Percentiles rank a stretch among this genome's conserved stretches.
Conservation (phyloP, 2,329 filamentous ascomycete genomes). For the Pezicula rhizophila region DNA sequence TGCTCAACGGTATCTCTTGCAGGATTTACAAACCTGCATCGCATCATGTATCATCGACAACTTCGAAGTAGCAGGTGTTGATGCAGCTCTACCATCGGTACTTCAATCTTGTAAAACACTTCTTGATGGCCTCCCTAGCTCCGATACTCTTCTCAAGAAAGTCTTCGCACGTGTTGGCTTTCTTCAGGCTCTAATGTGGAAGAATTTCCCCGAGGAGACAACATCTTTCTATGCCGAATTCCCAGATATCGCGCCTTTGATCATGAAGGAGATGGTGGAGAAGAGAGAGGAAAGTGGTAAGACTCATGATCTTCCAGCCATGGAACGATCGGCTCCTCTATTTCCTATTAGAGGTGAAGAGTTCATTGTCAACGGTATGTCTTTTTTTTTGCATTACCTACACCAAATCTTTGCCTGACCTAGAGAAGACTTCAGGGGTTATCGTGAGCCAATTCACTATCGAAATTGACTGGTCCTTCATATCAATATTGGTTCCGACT, state of each 20-base stretch:
- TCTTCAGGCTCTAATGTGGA: conserved; percentile 39
- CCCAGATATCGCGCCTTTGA: conserved; percentile 39
- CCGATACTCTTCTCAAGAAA: conserved; percentile 40
- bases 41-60: conserved; percentile 39
- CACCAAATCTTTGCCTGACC: too few species aligned
- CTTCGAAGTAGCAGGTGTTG: conserved; percentile 24
- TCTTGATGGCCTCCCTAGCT: conserved; percentile 36
- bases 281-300: conserved; percentile 35
- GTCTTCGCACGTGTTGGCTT: conserved; percentile 43
- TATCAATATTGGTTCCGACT: too few species aligned
- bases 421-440: too few species aligned
- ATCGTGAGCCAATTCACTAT: too few species aligned
- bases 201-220: conserved; percentile 34
- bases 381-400: too few species aligned
- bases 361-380: background rate
- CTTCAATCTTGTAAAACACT: conserved; percentile 38
- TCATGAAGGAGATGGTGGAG: conserved; percentile 40
- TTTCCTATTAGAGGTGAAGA: conserved; percentile 7
- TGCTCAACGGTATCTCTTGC: conserved; percentile 41
- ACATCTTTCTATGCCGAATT: conserved; percentile 36
- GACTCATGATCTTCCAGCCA: conserved; percentile 34
- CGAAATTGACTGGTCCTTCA: too few species aligned
- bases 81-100: conserved; percentile 28
- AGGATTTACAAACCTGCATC: conserved; percentile 37
- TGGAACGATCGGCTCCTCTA: conserved; percentile 28